Conservation (phyloP, 768 basidiomycete species). For the Trametes meyenii region DNA sequence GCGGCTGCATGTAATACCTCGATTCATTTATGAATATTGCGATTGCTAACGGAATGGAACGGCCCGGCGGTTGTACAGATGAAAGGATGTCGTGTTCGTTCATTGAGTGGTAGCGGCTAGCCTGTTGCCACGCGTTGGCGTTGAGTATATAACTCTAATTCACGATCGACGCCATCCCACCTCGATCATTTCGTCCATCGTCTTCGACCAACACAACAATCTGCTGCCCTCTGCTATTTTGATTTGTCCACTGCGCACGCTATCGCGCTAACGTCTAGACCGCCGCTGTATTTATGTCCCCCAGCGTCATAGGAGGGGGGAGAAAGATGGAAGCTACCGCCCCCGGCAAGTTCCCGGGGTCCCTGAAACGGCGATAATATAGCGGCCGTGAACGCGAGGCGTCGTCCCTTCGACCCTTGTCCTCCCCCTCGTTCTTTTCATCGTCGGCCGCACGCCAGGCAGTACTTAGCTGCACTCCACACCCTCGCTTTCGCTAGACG, state of each 20-base stretch:
- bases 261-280: not conserved
- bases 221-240: not conserved
- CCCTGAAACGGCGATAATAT: slow-evolving; percentile 13
- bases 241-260: not conserved
- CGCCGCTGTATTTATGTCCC: not conserved
- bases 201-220: too few relatives aligned
- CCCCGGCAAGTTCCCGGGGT: slow-evolving; percentile 17
- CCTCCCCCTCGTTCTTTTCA: slow-evolving; percentile 18
- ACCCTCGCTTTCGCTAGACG: slow-evolving; percentile 22
- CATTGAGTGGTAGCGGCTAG: not conserved
- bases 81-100: not conserved
- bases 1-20: slow-evolving; percentile 21
- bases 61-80: too few relatives aligned
- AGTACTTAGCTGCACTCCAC: slow-evolving; percentile 20
- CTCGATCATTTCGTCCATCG: too few relatives aligned
- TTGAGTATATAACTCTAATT: slow-evolving; percentile 1
- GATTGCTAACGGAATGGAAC: slow-evolving; percentile 9
- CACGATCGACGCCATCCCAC: not conserved
- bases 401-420: slow-evolving; percentile 2
- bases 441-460: slow-evolving; percentile 13
- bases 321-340: slow-evolving; percentile 16
- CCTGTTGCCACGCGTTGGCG: slow-evolving; percentile 1
- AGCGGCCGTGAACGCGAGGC: slow-evolving; percentile 4
- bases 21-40: slow-evolving; percentile 3
- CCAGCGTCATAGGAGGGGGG: slow-evolving; percentile 10